phyloP scores from a whole-genome alignment of 106 monocot genomes.

The Platanthera zijinensis region DNA sequence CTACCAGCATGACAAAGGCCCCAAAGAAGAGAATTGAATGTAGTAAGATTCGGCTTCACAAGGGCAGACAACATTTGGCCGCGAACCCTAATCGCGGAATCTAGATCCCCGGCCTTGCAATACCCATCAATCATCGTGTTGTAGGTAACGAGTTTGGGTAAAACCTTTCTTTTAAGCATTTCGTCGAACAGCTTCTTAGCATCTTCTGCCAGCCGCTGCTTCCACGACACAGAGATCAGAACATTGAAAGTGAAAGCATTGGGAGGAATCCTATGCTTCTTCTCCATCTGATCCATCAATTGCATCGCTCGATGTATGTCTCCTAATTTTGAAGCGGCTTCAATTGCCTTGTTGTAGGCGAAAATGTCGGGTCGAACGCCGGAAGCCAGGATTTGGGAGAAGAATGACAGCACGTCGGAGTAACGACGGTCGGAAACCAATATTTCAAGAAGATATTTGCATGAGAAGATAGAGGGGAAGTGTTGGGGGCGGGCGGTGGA shows the following conservation, averaged over 20 bases:
- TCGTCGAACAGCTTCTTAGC: slow-evolving; percentile 26
- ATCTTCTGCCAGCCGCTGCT: slow-evolving; percentile 6
- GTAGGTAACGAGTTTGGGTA: slow-evolving; percentile 39
- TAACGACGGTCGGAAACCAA: slow-evolving; percentile 34
- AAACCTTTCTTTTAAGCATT: slow-evolving; percentile 9
- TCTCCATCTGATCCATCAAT: slow-evolving; percentile 14
- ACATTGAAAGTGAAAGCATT: slow-evolving; percentile 59
- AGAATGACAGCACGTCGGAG: slow-evolving; percentile 23
- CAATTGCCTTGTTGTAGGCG: slow-evolving; percentile 51
- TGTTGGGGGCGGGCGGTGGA: slow-evolving; percentile 1
- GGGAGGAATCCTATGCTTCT: slow-evolving; percentile 12
- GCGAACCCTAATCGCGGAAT: slow-evolving; percentile 25
- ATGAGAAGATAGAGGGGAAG: slow-evolving; percentile 11
- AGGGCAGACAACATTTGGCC: slow-evolving; percentile 21
- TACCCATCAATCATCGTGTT: slow-evolving; percentile 77
- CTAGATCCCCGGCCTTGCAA: slow-evolving; percentile 41
- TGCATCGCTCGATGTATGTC: slow-evolving; percentile 28
- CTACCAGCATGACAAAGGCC: slow-evolving; percentile 41
- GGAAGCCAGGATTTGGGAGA: slow-evolving; percentile 15
- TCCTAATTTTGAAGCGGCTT: slow-evolving; percentile 31
- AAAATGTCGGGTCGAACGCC: slow-evolving; percentile 31
- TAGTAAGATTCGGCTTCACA: slow-evolving; percentile 36
- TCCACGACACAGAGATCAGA: slow-evolving; percentile 52
- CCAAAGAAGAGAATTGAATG: slow-evolving; percentile 56
- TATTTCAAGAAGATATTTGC: slow-evolving; percentile 31